Evolutionary conservation across 805 yeast genomes (phyloP).

Genomic region (Cyberlindnera euphorbiae): DNA sequence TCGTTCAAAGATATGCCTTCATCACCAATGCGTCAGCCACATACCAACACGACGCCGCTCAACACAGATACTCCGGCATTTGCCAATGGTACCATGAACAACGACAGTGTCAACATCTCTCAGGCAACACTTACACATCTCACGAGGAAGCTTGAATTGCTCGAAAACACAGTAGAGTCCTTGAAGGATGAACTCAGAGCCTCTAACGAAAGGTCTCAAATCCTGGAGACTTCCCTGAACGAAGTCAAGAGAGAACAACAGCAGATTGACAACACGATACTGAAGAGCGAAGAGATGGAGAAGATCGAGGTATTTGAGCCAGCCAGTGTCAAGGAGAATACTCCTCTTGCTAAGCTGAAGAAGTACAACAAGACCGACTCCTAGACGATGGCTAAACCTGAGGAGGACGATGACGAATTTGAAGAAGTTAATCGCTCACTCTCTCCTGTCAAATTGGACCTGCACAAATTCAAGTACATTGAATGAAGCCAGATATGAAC

Average conservation of each 20-base stretch:
- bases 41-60: no score
- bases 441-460: conserved; percentile 22
- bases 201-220: conserved; percentile 19
- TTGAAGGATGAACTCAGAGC: conserved; percentile 16
- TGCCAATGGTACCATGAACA: not conserved
- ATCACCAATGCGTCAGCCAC: no score
- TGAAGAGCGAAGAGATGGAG: conserved; percentile 16
- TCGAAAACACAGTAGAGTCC: conserved; percentile 19
- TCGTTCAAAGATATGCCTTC: no score
- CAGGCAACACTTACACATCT: conserved; percentile 10
- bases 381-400: not conserved
- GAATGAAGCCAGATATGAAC: conserved; percentile 6
- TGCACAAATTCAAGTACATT: conserved; percentile 19
- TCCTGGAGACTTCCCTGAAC: conserved; percentile 15
- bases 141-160: conserved; percentile 13
- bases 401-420: conserved; percentile 12
- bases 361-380: not conserved
- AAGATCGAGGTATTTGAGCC: conserved; percentile 9
- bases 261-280: conserved; percentile 9
- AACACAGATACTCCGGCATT: not conserved
- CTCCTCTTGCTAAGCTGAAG: no score
- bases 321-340: no score
- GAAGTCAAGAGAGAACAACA: conserved; percentile 11
- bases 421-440: conserved; percentile 19
- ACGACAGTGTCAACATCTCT: conserved; percentile 6